Percentiles rank a stretch among this genome's conserved stretches.
phyloP scores from a whole-genome alignment of 2,329 filamentous ascomycete species.

The Nemania diffusa region DNA sequence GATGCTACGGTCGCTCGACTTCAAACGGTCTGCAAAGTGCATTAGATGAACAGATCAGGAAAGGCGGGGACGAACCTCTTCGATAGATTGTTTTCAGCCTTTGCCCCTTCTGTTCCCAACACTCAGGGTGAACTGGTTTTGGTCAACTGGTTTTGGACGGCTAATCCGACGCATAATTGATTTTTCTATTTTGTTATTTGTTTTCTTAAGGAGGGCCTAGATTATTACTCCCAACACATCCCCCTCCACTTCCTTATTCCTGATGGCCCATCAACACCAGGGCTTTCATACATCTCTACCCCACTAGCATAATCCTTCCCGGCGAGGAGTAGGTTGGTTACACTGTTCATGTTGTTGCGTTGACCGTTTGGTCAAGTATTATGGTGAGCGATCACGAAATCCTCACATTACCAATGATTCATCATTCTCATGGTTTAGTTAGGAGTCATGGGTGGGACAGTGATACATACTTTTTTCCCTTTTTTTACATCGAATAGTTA shows the following conservation, averaged over 20 bases:
- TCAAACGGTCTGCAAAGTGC: neutral
- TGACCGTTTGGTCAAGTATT: neutral
- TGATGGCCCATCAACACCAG: neutral
- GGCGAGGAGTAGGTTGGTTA: neutral
- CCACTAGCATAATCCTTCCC: neutral
- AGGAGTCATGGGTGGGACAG: slow-evolving; percentile 1
- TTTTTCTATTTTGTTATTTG: neutral
- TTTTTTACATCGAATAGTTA: neutral
- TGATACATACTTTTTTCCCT: neutral
- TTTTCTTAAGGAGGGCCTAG: neutral
- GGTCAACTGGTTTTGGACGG: too few species aligned
- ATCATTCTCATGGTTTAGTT: neutral
- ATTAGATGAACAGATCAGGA: too few species aligned
- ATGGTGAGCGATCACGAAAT: neutral
- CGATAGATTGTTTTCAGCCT: neutral
- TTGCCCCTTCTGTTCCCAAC: neutral
- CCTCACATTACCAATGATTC: neutral
- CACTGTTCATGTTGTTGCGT: neutral
- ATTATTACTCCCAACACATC: neutral
- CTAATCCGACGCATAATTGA: too few species aligned
- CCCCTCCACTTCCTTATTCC: neutral
- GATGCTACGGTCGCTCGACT: neutral
- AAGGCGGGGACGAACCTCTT: too few species aligned
- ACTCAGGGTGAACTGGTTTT: too few species aligned
- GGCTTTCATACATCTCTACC: neutral